Evolutionary conservation across 495 filamentous ascomycete genomes (phyloP).

Genomic region (Xylaria castorea): DNA sequence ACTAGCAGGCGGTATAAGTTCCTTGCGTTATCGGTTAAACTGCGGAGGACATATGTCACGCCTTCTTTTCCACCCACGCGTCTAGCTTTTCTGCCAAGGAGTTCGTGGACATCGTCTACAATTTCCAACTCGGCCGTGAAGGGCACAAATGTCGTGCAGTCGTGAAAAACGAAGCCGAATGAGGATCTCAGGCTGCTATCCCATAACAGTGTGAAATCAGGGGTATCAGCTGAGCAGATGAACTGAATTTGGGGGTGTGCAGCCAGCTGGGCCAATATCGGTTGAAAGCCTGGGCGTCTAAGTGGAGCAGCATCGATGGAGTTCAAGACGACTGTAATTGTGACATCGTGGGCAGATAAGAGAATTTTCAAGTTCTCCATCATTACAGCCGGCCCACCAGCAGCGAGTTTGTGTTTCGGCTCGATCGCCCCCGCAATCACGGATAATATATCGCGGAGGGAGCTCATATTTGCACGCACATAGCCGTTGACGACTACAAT

Average conservation of each 20-base stretch:
- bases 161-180: constrained; percentile 89
- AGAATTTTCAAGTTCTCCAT: constrained; percentile 65
- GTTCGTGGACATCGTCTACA: constrained; percentile 84
- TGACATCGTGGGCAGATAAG: constrained; percentile 42
- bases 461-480: constrained; percentile 64
- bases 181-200: constrained; percentile 78
- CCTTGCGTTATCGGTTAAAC: constrained; percentile 89
- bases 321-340: constrained; percentile 77
- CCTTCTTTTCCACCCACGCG: constrained; percentile 89
- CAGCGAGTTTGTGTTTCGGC: constrained; percentile 53
- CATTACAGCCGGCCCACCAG: constrained; percentile 46
- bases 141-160: constrained; percentile 86
- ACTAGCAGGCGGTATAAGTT: constrained; percentile 84
- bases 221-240: constrained; percentile 83
- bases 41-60: constrained; percentile 87
- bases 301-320: constrained; percentile 83
- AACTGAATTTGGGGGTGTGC: constrained; percentile 76
- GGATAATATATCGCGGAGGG: constrained; percentile 78
- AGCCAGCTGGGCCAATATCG: constrained; percentile 76
- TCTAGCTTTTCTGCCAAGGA: constrained; percentile 83
- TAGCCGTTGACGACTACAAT: constrained; percentile 93
- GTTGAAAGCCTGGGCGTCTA: constrained; percentile 71
- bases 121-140: constrained; percentile 76
- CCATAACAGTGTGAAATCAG: constrained; percentile 88
- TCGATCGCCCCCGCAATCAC: constrained; percentile 73